Evolutionary conservation across 805 yeast genomes (phyloP).

Genomic region (Ogataea methylovora): DNA sequence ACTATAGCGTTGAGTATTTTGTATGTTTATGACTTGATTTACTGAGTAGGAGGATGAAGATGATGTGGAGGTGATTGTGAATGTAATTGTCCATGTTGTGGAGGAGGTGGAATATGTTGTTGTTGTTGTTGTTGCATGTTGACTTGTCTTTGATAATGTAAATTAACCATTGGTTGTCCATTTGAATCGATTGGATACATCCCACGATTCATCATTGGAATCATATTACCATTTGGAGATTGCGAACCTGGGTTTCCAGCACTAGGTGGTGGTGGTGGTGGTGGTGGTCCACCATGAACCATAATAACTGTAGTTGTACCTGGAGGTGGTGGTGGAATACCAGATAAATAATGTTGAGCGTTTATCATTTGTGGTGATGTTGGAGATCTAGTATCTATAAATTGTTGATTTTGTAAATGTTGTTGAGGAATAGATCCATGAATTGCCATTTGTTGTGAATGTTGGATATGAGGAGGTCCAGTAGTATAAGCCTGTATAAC

Average conservation of each 20-base stretch:
- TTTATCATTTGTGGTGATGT: not conserved
- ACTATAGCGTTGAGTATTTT: too few relatives aligned
- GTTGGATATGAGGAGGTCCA: not conserved
- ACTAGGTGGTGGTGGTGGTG: conserved; percentile 1
- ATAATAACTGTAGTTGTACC: not conserved
- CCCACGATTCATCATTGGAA: not conserved
- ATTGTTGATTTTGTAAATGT: not conserved
- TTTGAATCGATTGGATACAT: not conserved
- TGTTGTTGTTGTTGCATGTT: conserved; percentile 1
- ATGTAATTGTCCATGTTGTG: too few relatives aligned
- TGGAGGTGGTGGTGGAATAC: not conserved
- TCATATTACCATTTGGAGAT: too few relatives aligned
- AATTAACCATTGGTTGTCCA: not conserved
- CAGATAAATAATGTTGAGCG: not conserved
- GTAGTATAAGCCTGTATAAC: too few relatives aligned
- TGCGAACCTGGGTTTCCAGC: too few relatives aligned
- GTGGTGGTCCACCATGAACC: not conserved
- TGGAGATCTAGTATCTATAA: not conserved
- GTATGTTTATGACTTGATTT: too few relatives aligned
- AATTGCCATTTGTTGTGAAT: not conserved
- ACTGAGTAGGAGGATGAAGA: too few relatives aligned
- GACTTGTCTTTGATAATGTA: not conserved
- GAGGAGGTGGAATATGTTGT: not conserved
- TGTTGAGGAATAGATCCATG: not conserved
- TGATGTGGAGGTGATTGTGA: too few relatives aligned